A percentile compares a stretch with the other conserved stretches of the same genome.
Conservation (phyloP, 2,329 filamentous ascomycete genomes). For the Fusarium palustre region DNA sequence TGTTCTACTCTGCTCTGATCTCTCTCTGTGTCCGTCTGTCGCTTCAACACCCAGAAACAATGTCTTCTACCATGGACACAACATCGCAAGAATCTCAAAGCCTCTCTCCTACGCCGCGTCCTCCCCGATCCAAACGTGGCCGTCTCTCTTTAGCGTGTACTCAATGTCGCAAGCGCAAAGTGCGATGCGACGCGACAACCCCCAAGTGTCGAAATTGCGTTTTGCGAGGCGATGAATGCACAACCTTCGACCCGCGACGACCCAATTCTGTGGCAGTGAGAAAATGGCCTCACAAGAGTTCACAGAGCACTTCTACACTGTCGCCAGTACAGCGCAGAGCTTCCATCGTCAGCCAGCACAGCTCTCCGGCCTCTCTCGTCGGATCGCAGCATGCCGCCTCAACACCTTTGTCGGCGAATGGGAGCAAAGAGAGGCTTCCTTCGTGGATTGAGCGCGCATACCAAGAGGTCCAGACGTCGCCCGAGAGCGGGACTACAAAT, state of each 20-base stretch:
- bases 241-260: constrained; percentile 38
- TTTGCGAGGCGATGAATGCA: constrained; percentile 35
- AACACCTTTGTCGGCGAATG: background rate
- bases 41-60: background rate
- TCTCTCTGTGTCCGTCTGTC: background rate
- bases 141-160: constrained; percentile 39
- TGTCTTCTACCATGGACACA: constrained; percentile 8
- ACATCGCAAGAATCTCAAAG: constrained; percentile 12
- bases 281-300: constrained; percentile 37
- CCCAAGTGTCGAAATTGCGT: constrained; percentile 44
- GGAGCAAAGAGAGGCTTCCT: constrained; percentile 25
- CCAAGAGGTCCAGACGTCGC: constrained; percentile 26
- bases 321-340: constrained; percentile 20
- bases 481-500: constrained; percentile 26
- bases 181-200: constrained; percentile 41
- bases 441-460: constrained; percentile 42
- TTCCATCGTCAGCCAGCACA: constrained; percentile 34
- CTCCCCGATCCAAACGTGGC: constrained; percentile 25
- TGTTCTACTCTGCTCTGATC: background rate
- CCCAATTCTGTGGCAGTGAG: constrained; percentile 39
- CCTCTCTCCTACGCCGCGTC: constrained; percentile 13
- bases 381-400: constrained; percentile 28
- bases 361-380: constrained; percentile 34
- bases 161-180: constrained; percentile 41
- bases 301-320: constrained; percentile 1